Percentiles rank a stretch among this genome's conserved stretches.
Evolutionary conservation across 257 asterid species (phyloP).

Genomic region (Jacaranda mimosifolia): DNA sequence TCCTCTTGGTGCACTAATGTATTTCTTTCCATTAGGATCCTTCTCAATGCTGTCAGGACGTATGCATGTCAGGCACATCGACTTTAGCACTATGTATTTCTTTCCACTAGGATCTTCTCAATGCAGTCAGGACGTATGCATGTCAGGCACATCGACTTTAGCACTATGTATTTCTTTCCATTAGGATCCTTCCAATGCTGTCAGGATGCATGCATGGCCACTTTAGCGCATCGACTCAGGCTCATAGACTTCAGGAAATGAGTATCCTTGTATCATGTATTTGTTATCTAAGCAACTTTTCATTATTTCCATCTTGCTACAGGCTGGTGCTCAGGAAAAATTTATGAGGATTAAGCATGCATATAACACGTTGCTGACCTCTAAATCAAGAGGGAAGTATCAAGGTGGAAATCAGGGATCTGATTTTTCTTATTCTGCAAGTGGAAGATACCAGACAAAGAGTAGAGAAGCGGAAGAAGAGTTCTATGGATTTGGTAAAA

Average conservation of each 20-base stretch:
- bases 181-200: no score
- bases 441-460: conserved; percentile 53
- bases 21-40: no score
- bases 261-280: conserved; percentile 8
- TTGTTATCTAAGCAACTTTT: conserved; percentile 7
- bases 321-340: conserved; percentile 87
- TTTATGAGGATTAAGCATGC: conserved; percentile 98
- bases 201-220: no score
- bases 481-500: conserved; percentile 89
- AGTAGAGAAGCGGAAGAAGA: conserved; percentile 72
- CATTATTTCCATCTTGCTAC: conserved; percentile 30
- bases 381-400: conserved; percentile 68
- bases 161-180: no score
- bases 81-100: no score
- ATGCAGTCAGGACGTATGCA: no score
- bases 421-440: conserved; percentile 60
- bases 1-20: no score
- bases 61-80: no score
- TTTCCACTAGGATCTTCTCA: no score
- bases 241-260: background rate
- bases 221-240: no score
- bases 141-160: no score
- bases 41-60: no score
- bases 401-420: conserved; percentile 58
- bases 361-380: conserved; percentile 73